These are phyloP conservation scores for Amanita jacksonii DNA, from an alignment of 768 basidiomycete genomes.

Conservation along the genomic window DNA sequence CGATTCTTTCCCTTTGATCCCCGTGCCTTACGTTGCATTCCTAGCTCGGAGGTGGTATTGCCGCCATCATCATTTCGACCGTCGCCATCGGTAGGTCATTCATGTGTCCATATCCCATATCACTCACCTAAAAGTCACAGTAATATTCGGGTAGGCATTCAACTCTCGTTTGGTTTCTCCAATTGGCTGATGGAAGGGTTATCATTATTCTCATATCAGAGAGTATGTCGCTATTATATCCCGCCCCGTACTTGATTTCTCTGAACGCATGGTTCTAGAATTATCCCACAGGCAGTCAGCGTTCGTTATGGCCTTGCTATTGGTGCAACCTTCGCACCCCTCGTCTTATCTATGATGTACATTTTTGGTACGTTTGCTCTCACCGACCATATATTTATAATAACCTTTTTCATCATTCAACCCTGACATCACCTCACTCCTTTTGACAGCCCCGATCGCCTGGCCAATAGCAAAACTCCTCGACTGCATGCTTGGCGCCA, in stretches of 20 bases:
- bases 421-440: no score
- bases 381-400: neutral
- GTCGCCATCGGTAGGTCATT: slow-evolving; percentile 49
- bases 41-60: slow-evolving; percentile 55
- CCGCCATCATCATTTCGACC: slow-evolving; percentile 73
- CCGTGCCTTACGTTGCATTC: neutral
- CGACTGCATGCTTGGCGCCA: slow-evolving; percentile 68
- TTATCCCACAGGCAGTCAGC: slow-evolving; percentile 65
- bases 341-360: slow-evolving; percentile 70
- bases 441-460: slow-evolving; percentile 57
- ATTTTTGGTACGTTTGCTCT: slow-evolving; percentile 25
- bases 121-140: no score
- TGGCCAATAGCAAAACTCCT: slow-evolving; percentile 78
- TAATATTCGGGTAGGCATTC: slow-evolving; percentile 82
- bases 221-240: no score
- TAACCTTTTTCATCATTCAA: no score
- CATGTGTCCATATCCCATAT: neutral
- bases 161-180: no score
- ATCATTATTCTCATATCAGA: no score
- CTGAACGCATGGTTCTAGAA: no score
- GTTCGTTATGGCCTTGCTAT: slow-evolving; percentile 75
- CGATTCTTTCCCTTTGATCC: neutral
- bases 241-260: no score
- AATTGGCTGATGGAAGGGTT: no score
- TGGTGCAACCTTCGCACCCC: slow-evolving; percentile 68